phyloP scores from a whole-genome alignment of 228 moss, liverwort and hornwort genomes.

The Sphagnum magellanicum region DNA sequence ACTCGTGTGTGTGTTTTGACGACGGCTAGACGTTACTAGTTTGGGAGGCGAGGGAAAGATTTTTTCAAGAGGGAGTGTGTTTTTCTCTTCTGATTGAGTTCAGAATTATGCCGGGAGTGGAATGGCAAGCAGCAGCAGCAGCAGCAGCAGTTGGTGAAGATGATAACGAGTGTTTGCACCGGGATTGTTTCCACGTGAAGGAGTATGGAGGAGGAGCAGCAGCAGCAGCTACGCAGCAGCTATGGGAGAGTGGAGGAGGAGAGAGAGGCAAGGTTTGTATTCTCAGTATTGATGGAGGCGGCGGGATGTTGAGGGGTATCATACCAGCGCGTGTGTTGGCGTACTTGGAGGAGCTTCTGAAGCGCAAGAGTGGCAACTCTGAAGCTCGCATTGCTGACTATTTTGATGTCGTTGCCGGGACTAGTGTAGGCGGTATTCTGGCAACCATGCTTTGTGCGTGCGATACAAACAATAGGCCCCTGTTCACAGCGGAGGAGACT shows the following conservation, averaged over 20 bases:
- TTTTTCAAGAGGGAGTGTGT: too few species aligned
- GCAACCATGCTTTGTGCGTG: conserved; percentile 87
- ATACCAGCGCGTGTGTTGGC: conserved; percentile 77
- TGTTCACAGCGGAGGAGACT: conserved; percentile 63
- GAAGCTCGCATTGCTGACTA: conserved; percentile 80
- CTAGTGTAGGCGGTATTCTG: conserved; percentile 81
- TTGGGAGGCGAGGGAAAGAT: too few species aligned
- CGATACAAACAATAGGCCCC: conserved; percentile 40
- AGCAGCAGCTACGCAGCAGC: too few species aligned
- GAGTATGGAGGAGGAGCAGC: too few species aligned
- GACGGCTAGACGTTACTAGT: too few species aligned
- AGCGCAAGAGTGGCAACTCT: conserved; percentile 62
- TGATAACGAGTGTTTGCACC: too few species aligned
- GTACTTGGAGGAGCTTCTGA: conserved; percentile 58
- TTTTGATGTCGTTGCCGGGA: conserved; percentile 84
- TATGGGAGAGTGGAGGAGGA: neutral
- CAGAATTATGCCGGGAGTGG: too few species aligned
- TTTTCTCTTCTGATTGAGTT: too few species aligned
- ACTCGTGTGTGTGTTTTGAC: too few species aligned
- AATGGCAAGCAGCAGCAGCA: too few species aligned
- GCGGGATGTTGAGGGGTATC: conserved; percentile 90
- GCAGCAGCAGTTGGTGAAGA: too few species aligned
- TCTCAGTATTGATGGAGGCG: conserved; percentile 59
- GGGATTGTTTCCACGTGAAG: too few species aligned
- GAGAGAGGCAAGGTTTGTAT: conserved; percentile 56